phyloP scores from a whole-genome alignment of 352 stramenopile genomes.

The Globisporangium ultimum region DNA sequence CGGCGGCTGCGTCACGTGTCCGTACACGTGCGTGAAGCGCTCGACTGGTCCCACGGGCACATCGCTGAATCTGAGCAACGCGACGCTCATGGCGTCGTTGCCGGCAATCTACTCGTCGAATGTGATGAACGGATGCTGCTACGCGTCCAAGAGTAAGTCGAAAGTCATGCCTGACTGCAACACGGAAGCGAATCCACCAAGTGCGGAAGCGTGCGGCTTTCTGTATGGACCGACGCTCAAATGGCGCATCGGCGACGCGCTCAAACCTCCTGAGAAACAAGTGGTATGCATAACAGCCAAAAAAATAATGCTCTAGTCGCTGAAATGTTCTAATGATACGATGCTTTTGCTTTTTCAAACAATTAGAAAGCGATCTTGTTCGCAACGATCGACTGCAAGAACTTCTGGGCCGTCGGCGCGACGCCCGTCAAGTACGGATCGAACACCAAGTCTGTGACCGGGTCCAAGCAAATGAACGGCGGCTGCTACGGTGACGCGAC shows the following conservation, averaged over 20 bases:
- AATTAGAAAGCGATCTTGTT: conserved; percentile 60
- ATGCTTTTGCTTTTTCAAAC: conserved; percentile 1
- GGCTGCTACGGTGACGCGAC: conserved; percentile 68
- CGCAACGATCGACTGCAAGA: conserved; percentile 76
- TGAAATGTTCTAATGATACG: neutral
- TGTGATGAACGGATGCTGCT: conserved; percentile 75
- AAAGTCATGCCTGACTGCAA: conserved; percentile 55
- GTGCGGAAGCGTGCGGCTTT: conserved; percentile 70
- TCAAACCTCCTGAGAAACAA: conserved; percentile 34
- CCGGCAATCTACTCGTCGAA: conserved; percentile 66
- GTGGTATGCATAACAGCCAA: conserved; percentile 21
- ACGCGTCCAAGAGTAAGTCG: conserved; percentile 33
- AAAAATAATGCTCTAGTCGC: no score
- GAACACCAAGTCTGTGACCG: conserved; percentile 61
- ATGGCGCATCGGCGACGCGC: conserved; percentile 69
- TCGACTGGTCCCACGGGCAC: conserved; percentile 64
- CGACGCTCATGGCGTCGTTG: conserved; percentile 55
- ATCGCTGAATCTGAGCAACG: conserved; percentile 74
- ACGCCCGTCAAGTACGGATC: conserved; percentile 64
- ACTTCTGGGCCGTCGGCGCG: conserved; percentile 78
- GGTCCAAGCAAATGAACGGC: conserved; percentile 79
- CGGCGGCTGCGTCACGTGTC: conserved; percentile 77
- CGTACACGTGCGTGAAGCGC: conserved; percentile 78
- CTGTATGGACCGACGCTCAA: conserved; percentile 74
- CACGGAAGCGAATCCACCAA: conserved; percentile 45